Conservation (phyloP, 768 basidiomycete species). For the Xanthoconium purpureum region DNA sequence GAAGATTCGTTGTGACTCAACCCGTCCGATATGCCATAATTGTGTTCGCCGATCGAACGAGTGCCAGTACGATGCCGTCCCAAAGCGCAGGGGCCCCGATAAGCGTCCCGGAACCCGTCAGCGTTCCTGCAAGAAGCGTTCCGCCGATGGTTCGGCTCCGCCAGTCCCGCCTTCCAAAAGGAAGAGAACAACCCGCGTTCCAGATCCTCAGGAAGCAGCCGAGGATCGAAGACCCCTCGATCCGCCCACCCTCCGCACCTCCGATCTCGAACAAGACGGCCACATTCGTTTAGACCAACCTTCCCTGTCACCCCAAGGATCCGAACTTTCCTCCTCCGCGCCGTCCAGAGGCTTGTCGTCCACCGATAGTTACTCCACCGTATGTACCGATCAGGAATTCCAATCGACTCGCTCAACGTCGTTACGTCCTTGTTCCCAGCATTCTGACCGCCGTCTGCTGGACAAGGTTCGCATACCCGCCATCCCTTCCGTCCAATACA, state of each 20-base stretch:
- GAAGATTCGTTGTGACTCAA: constrained; percentile 86
- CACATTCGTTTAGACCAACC: constrained; percentile 27
- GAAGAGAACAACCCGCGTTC: constrained; percentile 39
- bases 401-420: neutral
- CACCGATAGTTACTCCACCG: constrained; percentile 25
- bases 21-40: constrained; percentile 77
- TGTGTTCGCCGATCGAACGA: constrained; percentile 73
- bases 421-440: constrained; percentile 21
- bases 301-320: constrained; percentile 32
- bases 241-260: constrained; percentile 24
- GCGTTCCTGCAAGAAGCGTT: constrained; percentile 81
- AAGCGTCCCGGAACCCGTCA: constrained; percentile 82
- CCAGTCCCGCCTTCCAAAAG: constrained; percentile 52
- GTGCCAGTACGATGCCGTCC: constrained; percentile 77
- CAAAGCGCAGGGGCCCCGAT: constrained; percentile 83
- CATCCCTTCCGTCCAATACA: constrained; percentile 32
- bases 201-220: constrained; percentile 32
- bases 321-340: constrained; percentile 30
- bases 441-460: constrained; percentile 24
- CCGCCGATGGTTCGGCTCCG: constrained; percentile 51
- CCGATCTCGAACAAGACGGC: constrained; percentile 25
- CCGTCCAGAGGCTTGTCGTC: constrained; percentile 28
- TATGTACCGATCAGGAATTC: constrained; percentile 13
- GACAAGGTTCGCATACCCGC: constrained; percentile 29
- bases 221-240: constrained; percentile 30